A percentile compares a stretch with the other conserved stretches of the same genome.
These are phyloP conservation scores for Catunica adiposa DNA, from an alignment of 2,329 filamentous ascomycete species.

Conservation along the genomic window DNA sequence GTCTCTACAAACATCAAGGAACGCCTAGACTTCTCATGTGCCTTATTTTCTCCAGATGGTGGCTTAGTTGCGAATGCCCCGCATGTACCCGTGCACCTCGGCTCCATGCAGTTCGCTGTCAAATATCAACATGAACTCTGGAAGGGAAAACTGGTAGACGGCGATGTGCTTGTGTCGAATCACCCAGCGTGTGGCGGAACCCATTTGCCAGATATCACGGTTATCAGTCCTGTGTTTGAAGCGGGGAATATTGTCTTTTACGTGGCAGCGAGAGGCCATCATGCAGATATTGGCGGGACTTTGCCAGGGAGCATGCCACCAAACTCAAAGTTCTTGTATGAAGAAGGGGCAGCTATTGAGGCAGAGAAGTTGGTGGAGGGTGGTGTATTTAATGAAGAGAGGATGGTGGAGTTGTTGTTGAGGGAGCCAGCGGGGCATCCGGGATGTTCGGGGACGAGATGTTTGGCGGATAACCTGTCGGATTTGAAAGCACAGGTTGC, in stretches of 20 bases:
- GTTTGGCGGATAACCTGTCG: constrained; percentile 65
- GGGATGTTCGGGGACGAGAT: constrained; percentile 63
- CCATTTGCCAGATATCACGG: constrained; percentile 67
- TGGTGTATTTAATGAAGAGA: constrained; percentile 61
- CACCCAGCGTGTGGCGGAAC: constrained; percentile 73
- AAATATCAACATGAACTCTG: constrained; percentile 63
- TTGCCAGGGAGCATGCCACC: constrained; percentile 69
- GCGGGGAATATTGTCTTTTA: constrained; percentile 61
- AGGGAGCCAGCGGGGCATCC: constrained; percentile 57
- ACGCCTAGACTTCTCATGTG: constrained; percentile 66
- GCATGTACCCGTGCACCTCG: constrained; percentile 64
- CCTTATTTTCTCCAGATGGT: constrained; percentile 59
- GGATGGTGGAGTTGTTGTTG: constrained; percentile 55
- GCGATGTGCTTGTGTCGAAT: constrained; percentile 70
- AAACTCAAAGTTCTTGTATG: constrained; percentile 46
- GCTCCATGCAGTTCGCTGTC: constrained; percentile 70
- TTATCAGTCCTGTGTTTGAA: constrained; percentile 59
- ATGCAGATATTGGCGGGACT: constrained; percentile 74
- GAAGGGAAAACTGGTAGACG: constrained; percentile 58
- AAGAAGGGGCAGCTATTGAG: constrained; percentile 47
- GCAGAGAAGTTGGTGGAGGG: constrained; percentile 57
- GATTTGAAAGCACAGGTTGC: constrained; percentile 73
- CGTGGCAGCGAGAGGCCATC: constrained; percentile 62
- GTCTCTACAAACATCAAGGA: constrained; percentile 74
- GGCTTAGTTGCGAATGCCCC: constrained; percentile 65